Evolutionary conservation across 306 rosid genomes (phyloP), one percentile per base, ranked within the genome.

Genomic region (Vicia faba): DNA sequence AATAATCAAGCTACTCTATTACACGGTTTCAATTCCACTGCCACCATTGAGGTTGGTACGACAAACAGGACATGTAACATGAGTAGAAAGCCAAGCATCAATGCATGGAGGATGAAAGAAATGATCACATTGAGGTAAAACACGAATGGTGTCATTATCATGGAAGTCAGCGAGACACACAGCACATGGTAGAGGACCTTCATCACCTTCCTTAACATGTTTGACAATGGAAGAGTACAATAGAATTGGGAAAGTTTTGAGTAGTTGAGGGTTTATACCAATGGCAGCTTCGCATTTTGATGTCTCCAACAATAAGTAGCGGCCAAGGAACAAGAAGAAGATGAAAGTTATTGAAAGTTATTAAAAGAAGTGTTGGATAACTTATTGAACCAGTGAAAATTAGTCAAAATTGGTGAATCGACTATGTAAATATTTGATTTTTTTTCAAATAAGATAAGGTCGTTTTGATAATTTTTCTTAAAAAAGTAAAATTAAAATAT

Each of bases 111-210:
- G 75, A 63, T 85, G 95, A 66, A 85, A 88, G 5, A 82, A 76
- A 29, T 88, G 95, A 41, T 78, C 60, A 61, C 95, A 88, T 18
- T 71, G 79, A 3, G 91, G 91, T 7, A 88, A 43, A 57, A 85
- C 64, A 2, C 89, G 85, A 26, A 88, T 75, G 9, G 80, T 75
- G 5, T 85, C 89, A 62, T 13, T 10, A 46, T 53, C 53, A 15
- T 61, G 62, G 69, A 82, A 88, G 33, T 88, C 89, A 64, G 57
- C n/a, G 51, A 88, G 74, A 68, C 95, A 88, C 6, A 88, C 85
- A 4, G 83, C 82, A 62, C 95, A 85, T 70, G 84, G 86, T 5
- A 77, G 79, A 4, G 80, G 49, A 5, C 0, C 40, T 28, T 45
- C 56, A 18, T 18, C 28, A 3, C 28, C 5, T 49, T 16, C 39